These are phyloP conservation scores for Fusarium sp. DNA, from an alignment of 2,329 filamentous ascomycete species.

Conservation along the genomic window DNA sequence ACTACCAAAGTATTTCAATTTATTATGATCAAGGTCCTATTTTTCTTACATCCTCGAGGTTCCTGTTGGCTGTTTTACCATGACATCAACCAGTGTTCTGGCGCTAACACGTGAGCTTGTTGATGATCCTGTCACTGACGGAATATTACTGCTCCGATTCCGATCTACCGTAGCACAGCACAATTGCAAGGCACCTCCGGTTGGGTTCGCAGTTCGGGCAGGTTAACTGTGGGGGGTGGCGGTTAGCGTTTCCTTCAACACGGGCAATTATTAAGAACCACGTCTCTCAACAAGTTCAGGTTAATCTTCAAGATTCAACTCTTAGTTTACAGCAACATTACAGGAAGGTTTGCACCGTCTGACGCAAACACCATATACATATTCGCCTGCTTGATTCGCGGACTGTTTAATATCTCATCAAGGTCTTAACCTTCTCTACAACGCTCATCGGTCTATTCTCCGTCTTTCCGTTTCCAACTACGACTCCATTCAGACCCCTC, in stretches of 20 bases:
- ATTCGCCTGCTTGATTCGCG: background rate
- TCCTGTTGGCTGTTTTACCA: slow-evolving; percentile 3
- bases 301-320: slow-evolving; percentile 3
- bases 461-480: background rate
- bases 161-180: background rate
- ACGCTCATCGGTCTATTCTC: slow-evolving; percentile 3
- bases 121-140: background rate
- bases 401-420: background rate
- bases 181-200: background rate
- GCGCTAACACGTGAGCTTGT: slow-evolving; percentile 35
- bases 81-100: slow-evolving; percentile 39
- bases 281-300: slow-evolving; percentile 42
- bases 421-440: background rate
- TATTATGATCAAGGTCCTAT: background rate
- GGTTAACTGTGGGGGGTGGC: slow-evolving; percentile 35
- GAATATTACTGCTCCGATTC: slow-evolving; percentile 28
- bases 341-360: background rate
- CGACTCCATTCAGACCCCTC: slow-evolving; percentile 26
- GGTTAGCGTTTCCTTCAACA: slow-evolving; percentile 36
- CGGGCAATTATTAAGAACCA: slow-evolving; percentile 40
- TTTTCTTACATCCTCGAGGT: background rate
- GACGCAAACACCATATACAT: background rate
- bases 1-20: background rate
- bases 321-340: slow-evolving; percentile 5
- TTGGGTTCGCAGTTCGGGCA: slow-evolving; percentile 17